These are phyloP conservation scores for Leptographium lundbergii DNA, from an alignment of 2,329 filamentous ascomycete species.

Conservation along the genomic window DNA sequence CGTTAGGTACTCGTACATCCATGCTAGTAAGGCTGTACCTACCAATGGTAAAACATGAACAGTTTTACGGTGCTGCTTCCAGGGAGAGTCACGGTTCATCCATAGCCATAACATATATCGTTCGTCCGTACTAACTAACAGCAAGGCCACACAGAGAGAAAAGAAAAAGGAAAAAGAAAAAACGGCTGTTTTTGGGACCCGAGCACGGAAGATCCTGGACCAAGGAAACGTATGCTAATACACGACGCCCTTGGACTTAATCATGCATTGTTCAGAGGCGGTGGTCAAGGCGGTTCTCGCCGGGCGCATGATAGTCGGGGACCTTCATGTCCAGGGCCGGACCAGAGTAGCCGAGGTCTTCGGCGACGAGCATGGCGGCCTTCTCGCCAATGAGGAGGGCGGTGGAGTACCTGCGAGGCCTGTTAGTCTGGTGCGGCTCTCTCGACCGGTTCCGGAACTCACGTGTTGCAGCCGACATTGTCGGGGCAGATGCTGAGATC, in stretches of 20 bases:
- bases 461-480: slow-evolving; percentile 59
- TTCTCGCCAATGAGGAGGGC: slow-evolving; percentile 68
- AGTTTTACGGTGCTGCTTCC: too few relatives aligned
- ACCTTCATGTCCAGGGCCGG: slow-evolving; percentile 66
- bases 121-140: too few relatives aligned
- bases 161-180: neutral
- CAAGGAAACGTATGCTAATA: neutral
- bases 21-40: too few relatives aligned
- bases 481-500: slow-evolving; percentile 67
- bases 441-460: neutral
- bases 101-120: too few relatives aligned
- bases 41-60: too few relatives aligned
- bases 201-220: neutral
- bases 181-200: neutral
- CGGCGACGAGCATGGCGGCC: slow-evolving; percentile 53
- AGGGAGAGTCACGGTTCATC: too few relatives aligned
- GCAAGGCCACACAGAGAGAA: too few relatives aligned
- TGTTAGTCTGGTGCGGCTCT: neutral
- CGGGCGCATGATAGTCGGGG: slow-evolving; percentile 47
- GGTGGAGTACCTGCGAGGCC: slow-evolving; percentile 37
- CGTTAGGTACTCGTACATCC: too few relatives aligned
- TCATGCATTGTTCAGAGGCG: slow-evolving; percentile 22
- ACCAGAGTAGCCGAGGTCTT: slow-evolving; percentile 64
- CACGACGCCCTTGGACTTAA: neutral
- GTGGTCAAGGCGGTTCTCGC: slow-evolving; percentile 26